Evolutionary conservation across 805 yeast species (phyloP), one percentile per base, ranked within the genome.

Genomic region (Zygosaccharomyces bailii): DNA sequence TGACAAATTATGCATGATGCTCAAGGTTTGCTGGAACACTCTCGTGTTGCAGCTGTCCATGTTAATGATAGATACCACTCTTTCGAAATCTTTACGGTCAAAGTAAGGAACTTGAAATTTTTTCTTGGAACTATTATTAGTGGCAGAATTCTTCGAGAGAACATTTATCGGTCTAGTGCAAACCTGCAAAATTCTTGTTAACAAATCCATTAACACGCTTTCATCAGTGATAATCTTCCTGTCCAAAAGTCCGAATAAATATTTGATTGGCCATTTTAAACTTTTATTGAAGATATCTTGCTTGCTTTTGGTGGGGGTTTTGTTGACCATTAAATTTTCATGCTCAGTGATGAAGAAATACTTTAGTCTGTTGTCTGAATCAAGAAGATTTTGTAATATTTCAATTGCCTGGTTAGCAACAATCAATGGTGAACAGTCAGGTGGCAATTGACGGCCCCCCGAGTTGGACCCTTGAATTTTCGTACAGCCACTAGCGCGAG

Each of bases 1-100:
- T 0, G 87, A 76, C 35, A 90, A 62, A 57, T 85, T 82, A 52
- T 84, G 90, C 82, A 90, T 85, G 1, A 88, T 78, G 48, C 86
- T 78, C 41, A 90, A 73, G 0, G 90, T 81, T 59, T 89, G 86
- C 55, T 88, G 88, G 68, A 90, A 88, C 0, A 95, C 86, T 34
- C 83, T 76, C 51, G 86, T 82, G 27, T 90, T 80, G 59, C 96
- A 88, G 44, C 90, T 95, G 57, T 86, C 87, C 1, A 91, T 78
- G 4, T 83, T 78, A 42, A 90, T 70, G 24, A 86, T 79, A 17
- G 79, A 73, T 11, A 86, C 82, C 24, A 88, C 70, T 49, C 74
- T 74, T 38, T 78, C 74, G 56, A 87, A 69, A 51, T 82, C 82
- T 16, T 70, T 65, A 32, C 76, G 79, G 0, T 86, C 82, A 52